phyloP scores from a whole-genome alignment of 2,329 filamentous ascomycete genomes.

The Neurospora sp. region DNA sequence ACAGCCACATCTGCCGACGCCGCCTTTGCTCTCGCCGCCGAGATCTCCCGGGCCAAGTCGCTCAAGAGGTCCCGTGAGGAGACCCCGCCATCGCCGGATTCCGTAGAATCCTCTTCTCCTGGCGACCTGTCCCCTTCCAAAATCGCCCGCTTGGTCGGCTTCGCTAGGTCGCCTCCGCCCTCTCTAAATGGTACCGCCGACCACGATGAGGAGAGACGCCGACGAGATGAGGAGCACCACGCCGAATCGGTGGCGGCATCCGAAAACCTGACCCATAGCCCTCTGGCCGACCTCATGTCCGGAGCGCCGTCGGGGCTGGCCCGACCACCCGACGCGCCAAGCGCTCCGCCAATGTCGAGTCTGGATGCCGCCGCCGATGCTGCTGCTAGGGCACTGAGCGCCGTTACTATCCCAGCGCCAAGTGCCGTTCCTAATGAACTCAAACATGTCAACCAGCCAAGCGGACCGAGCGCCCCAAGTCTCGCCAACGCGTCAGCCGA shows the following conservation, averaged over 20 bases:
- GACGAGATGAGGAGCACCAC: slow-evolving; percentile 34
- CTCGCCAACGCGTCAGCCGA: slow-evolving; percentile 29
- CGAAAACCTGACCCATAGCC: slow-evolving; percentile 45
- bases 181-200: slow-evolving; percentile 44
- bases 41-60: slow-evolving; percentile 27
- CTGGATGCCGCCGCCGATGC: slow-evolving; percentile 34
- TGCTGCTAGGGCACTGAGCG: slow-evolving; percentile 27
- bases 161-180: slow-evolving; percentile 32
- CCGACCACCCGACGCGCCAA: slow-evolving; percentile 43
- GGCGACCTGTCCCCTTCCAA: slow-evolving; percentile 42
- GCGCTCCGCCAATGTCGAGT: slow-evolving; percentile 16
- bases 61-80: slow-evolving; percentile 40
- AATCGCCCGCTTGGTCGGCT: slow-evolving; percentile 37
- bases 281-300: slow-evolving; percentile 44
- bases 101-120: slow-evolving; percentile 18
- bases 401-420: slow-evolving; percentile 22
- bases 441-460: slow-evolving; percentile 35
- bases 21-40: slow-evolving; percentile 29
- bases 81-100: slow-evolving; percentile 31
- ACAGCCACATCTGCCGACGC: slow-evolving; percentile 26
- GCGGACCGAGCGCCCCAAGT: slow-evolving; percentile 29
- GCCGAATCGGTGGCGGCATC: slow-evolving; percentile 8
- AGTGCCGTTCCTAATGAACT: slow-evolving; percentile 28
- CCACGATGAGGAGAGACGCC: slow-evolving; percentile 42
- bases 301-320: slow-evolving; percentile 43